Base-by-base conservation (phyloP, 2,329 filamentous ascomycete species). In the Chrysosporium queenslandicum region DNA sequence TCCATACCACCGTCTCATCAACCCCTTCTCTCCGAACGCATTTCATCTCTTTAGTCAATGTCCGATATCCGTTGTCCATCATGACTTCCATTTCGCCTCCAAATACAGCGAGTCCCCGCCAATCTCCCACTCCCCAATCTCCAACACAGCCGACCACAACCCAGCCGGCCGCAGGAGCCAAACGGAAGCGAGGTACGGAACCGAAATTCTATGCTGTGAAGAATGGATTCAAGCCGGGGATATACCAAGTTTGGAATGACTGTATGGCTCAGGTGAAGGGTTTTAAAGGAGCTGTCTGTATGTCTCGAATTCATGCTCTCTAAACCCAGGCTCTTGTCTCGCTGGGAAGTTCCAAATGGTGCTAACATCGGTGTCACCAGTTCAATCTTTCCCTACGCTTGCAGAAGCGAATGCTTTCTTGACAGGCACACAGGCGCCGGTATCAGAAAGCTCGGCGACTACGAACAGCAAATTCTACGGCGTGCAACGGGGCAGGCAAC, bases 321-420 rank as follows among this genome's bases (percentile, higher is more conserved):
- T n/a, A n/a, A n/a, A n/a, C n/a, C n/a, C n/a, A n/a, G n/a, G n/a
- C n/a, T n/a, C n/a, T n/a, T n/a, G n/a, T n/a, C n/a, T n/a, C n/a
- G n/a, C n/a, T n/a, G 8, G 7, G 4, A 12, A 8, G 8, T 37
- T 37, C 34, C 34, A 20, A 9, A 41, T n/a, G 18, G 5, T n/a
- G n/a, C n/a, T n/a, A n/a, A n/a, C n/a, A n/a, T 20, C 23, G 11
- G 3, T 14, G n/a, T 50, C 18, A 37, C 23, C 55, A 92, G 87
- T 86, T 74, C 91, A 92, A 71, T 87, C 85, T 1, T 96, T 95
- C 64, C 71, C 76, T 8, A 81, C 78, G 0, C 73, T 77, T 54
- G 77, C 82, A 56, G 88, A 95, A 55, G 91, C 91, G n/a, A 78
- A 86, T 61, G 81, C 80, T 1, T 96, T 87, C 64, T 75, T 87